Evolutionary conservation across 192 early-diverging fungal species (phyloP).

Genomic region (Backusella liffmaniae): DNA sequence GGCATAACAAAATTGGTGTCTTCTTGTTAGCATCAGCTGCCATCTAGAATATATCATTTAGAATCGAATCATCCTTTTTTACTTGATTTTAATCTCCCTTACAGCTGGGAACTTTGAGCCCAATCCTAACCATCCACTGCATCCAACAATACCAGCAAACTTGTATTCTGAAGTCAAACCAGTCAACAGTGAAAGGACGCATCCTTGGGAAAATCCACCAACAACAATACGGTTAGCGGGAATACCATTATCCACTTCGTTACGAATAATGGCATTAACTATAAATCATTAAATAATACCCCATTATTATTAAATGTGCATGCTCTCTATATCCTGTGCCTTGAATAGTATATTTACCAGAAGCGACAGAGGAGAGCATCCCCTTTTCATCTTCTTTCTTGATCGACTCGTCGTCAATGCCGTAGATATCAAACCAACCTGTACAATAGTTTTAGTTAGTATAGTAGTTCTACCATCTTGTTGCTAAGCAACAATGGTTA

Average conservation of each 20-base stretch:
- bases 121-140: conserved; percentile 85
- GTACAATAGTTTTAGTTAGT: not conserved
- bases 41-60: conserved; percentile 31
- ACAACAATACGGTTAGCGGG: conserved; percentile 85
- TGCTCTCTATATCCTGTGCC: not conserved
- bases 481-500: not conserved
- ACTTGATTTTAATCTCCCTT: conserved; percentile 3
- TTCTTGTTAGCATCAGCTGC: conserved; percentile 58
- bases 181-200: conserved; percentile 68
- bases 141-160: conserved; percentile 66
- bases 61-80: not conserved
- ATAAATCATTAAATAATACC: not conserved
- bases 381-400: conserved; percentile 69
- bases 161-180: conserved; percentile 69
- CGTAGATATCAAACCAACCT: conserved; percentile 82
- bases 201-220: conserved; percentile 94
- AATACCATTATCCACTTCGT: conserved; percentile 80
- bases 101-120: conserved; percentile 45
- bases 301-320: not conserved
- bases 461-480: not conserved
- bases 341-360: conserved; percentile 15
- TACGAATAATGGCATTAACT: conserved; percentile 59
- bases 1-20: conserved; percentile 83
- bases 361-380: conserved; percentile 58
- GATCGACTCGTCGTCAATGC: conserved; percentile 45